Base-by-base conservation (phyloP, 495 filamentous ascomycete species). In the Penicillium robsamsonii region DNA sequence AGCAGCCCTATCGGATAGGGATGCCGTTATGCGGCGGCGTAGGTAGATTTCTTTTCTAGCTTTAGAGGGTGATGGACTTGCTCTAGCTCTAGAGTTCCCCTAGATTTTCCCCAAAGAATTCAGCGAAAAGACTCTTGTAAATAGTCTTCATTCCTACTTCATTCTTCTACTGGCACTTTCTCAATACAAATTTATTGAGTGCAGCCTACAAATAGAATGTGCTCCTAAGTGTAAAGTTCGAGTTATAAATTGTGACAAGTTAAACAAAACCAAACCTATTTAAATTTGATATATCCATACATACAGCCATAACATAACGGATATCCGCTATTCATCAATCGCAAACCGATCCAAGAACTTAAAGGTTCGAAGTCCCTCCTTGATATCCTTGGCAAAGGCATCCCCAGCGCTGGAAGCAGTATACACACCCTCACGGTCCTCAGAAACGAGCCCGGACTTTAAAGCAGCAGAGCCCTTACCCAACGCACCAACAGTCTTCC, bases 401-500 rank as follows among this genome's bases (percentile, higher is more conserved):
- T 75, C 59, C 3, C 60, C 60, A 0, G 66, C 60, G 5, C 45
- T 61, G 11, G 65, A 54, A 2, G 58, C 71, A 6, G 66, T 63
- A 60, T 76, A 85, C 17, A 89, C 86, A 37, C 87, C 87, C 0
- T 77, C 67, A 0, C 68, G 65, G 1, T 62, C 51, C 3, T 54
- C 41, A 10, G 56, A 42, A 47, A 83, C 72, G 11, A 75, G 73
- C n/a, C 70, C 76, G 5, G 68, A 59, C 4, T 60, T 46, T 7
- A 90, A 66, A 18, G 75, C 79, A 6, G 52, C 64, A 37, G 58
- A 58, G 0, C 64, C 77, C 41, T 63, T 70, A 0, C 88, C 88
- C 2, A 90, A 54, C 1, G 80, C 85, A 5, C 70, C 85, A 38
- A 92, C 78, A 0, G 89, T 82, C 79, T 92, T 92, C 6, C 88